Evolutionary conservation across 345 rosid species (phyloP).

Genomic region (Gossypium anomalum): DNA sequence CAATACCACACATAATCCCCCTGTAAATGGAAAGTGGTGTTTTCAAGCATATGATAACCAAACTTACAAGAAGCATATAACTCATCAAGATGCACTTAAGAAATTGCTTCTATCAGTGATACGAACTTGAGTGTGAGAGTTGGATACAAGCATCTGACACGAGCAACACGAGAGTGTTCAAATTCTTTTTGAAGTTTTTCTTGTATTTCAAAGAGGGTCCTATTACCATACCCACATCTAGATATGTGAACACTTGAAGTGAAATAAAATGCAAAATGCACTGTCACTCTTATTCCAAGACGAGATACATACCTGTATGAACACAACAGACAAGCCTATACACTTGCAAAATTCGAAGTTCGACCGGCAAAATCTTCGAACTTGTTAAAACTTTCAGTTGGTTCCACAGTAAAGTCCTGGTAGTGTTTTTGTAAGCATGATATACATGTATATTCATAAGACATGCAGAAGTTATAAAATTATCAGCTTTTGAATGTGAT

Average conservation of each 20-base stretch:
- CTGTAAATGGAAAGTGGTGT: conserved; percentile 30
- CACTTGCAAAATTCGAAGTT: conserved; percentile 79
- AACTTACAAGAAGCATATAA: too few relatives aligned
- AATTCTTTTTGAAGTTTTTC: too few relatives aligned
- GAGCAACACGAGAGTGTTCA: too few relatives aligned
- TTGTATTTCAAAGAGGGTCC: too few relatives aligned
- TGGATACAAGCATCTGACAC: background rate
- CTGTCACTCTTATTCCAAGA: background rate
- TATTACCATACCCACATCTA: too few relatives aligned
- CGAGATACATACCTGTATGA: conserved; percentile 50
- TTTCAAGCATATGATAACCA: conserved; percentile 9
- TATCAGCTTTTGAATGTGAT: background rate
- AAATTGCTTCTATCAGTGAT: too few relatives aligned
- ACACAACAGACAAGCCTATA: conserved; percentile 72
- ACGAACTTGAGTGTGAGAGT: background rate
- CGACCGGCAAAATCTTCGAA: conserved; percentile 56
- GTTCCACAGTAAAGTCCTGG: conserved; percentile 90
- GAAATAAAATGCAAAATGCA: background rate
- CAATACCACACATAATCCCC: conserved; percentile 47
- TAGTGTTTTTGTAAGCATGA: background rate
- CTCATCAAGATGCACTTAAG: too few relatives aligned
- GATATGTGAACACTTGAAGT: too few relatives aligned
- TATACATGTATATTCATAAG: background rate
- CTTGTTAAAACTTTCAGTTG: conserved; percentile 58
- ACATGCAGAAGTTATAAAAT: background rate